Base-by-base conservation (phyloP, 345 rosid genomes). In the Heritiera fomes region DNA sequence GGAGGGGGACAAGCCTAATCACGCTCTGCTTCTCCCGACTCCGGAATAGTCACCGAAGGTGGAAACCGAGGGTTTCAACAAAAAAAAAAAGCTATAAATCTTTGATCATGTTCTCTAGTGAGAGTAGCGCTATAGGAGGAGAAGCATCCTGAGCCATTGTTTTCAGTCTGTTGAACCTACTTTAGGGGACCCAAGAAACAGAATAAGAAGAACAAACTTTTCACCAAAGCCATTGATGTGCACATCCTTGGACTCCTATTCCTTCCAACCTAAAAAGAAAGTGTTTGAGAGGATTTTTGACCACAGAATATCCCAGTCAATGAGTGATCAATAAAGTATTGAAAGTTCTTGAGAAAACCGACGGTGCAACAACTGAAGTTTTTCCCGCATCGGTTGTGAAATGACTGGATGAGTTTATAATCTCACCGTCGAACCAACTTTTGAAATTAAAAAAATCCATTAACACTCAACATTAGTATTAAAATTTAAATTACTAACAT, bases 71-170 rank as follows among this genome's bases (percentile, higher is more conserved):
- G n/a, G n/a, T n/a, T n/a, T n/a, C n/a, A n/a, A n/a, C n/a, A n/a
- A n/a, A n/a, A n/a, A n/a, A n/a, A 34, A 3, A 34, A 34, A 34
- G 38, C 38, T 34, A 34, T 34, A 59, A 6, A n/a, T 58, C 30
- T 47, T 43, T 43, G 53, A 23, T 45, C 32, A 28, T 49, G 4
- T 70, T 47, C 18, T 6, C 0, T 49, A 5, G 13, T 7, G 5
- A 49, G 2, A 46, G 10, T 70, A 47, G 55, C 75, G 46, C 9
- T 3, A 46, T n/a, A 46, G 15, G 17, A 47, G 30, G n/a, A 43
- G 52, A 75, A 75, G 56, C 41, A 61, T n/a, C 78, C 41, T 43
- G 58, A 61, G 5, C 78, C 78, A 46, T 60, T 75, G 69, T 14
- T 61, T 75, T 71, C 38, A 49, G 43, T 30, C 60, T 50, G 20